Evolutionary conservation across 345 rosid genomes (phyloP).

Genomic region (Hypericum androsaemum): DNA sequence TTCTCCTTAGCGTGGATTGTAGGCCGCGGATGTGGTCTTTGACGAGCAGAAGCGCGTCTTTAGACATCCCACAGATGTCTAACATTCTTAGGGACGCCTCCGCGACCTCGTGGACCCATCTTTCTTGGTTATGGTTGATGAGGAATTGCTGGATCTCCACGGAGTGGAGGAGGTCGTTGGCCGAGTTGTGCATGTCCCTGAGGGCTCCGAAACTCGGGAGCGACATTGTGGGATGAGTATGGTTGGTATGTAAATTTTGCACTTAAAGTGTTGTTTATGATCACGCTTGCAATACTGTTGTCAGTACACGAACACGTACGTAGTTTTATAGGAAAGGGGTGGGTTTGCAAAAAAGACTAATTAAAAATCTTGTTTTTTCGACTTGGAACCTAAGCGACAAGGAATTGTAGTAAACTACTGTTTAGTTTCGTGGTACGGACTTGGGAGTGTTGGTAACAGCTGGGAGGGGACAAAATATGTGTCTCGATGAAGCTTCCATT

Average conservation of each 20-base stretch:
- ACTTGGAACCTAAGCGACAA: conserved; percentile 32
- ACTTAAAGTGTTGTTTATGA: too few relatives aligned
- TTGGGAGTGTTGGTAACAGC: conserved; percentile 30
- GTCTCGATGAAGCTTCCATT: conserved; percentile 21
- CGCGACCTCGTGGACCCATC: conserved; percentile 44
- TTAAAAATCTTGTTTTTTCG: conserved; percentile 1
- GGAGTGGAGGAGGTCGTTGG: conserved; percentile 64
- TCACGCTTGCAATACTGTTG: too few relatives aligned
- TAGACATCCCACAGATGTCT: conserved; percentile 49
- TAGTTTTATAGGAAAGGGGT: conserved; percentile 12
- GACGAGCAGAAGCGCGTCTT: conserved; percentile 49
- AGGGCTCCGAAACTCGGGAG: conserved; percentile 49
- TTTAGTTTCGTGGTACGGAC: conserved; percentile 30
- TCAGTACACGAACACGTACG: not conserved
- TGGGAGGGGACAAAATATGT: conserved; percentile 8
- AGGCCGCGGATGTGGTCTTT: conserved; percentile 53
- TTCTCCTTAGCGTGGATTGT: conserved; percentile 37
- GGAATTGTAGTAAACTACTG: conserved; percentile 24
- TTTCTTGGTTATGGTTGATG: conserved; percentile 33
- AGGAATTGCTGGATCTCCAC: conserved; percentile 38
- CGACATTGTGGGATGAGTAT: too few relatives aligned
- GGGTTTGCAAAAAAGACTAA: conserved; percentile 3
- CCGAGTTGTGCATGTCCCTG: conserved; percentile 57
- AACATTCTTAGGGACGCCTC: conserved; percentile 65
- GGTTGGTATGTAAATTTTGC: too few relatives aligned